Conservation (phyloP, 1,139 yeast genomes). For the Taphrina confusa region DNA sequence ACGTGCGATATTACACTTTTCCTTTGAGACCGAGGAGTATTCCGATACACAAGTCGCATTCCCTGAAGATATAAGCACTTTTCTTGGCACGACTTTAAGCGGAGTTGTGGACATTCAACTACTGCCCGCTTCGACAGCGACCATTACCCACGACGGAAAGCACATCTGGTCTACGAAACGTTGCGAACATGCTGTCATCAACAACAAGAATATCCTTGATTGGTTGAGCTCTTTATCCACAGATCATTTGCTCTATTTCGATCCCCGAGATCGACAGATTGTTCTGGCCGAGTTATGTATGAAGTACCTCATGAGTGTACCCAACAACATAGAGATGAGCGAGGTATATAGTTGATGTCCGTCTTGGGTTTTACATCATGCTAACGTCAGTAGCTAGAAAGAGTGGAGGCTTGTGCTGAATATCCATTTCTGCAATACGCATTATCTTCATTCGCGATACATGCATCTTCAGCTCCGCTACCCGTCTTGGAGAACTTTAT, state of each 20-base stretch:
- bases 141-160: background rate
- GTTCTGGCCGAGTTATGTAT: constrained; percentile 15
- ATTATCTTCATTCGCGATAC: background rate
- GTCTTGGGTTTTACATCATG: background rate
- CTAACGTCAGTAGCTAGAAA: background rate
- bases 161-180: constrained; percentile 6
- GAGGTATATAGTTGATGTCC: background rate
- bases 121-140: constrained; percentile 2
- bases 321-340: background rate
- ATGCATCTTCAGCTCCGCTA: constrained; percentile 6
- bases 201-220: background rate
- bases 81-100: background rate
- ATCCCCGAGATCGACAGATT: constrained; percentile 9
- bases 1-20: background rate
- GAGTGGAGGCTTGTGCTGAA: constrained; percentile 24
- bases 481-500: constrained; percentile 1
- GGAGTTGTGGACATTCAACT: background rate
- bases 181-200: constrained; percentile 2
- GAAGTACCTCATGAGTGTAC: constrained; percentile 3
- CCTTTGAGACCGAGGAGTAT: background rate
- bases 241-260: background rate
- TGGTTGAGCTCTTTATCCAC: background rate
- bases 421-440: constrained; percentile 9
- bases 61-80: background rate
- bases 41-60: background rate